Conservation (phyloP, 176 grass and related monocot species). For the Oryza australiensis region DNA sequence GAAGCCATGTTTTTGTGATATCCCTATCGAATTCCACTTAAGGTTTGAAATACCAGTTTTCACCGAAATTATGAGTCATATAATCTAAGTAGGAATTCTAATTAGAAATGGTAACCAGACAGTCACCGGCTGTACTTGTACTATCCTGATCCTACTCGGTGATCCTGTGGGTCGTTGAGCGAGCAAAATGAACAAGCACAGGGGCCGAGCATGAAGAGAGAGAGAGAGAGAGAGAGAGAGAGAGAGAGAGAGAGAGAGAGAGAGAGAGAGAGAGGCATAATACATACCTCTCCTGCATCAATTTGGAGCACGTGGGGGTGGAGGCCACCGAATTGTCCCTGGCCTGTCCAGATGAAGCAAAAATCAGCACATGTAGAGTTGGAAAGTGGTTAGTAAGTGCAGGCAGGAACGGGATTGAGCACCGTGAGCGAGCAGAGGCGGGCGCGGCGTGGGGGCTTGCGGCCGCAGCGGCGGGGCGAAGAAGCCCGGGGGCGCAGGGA, state of each 20-base stretch:
- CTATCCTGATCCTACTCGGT: background rate
- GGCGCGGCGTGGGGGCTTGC: background rate
- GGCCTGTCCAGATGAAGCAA: constrained; percentile 2
- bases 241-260: background rate
- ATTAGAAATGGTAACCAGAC: no score
- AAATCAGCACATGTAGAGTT: background rate
- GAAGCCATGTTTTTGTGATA: background rate
- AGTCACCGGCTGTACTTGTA: background rate
- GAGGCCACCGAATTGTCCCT: constrained; percentile 28
- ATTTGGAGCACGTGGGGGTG: constrained; percentile 48
- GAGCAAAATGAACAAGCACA: background rate
- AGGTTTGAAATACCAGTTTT: background rate
- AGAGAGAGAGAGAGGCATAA: background rate
- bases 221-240: background rate
- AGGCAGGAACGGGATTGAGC: background rate
- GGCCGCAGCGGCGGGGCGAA: background rate
- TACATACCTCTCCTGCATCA: constrained; percentile 42
- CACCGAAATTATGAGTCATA: background rate
- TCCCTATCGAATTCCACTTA: background rate
- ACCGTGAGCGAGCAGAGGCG: background rate
- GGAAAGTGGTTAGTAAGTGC: background rate
- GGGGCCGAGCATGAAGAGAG: background rate
- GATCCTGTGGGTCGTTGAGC: background rate
- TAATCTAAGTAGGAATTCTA: background rate
- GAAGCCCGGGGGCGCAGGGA: constrained; percentile 34